phyloP scores from a whole-genome alignment of 2,329 filamentous ascomycete genomes.

The Fusarium solani-melongenae region DNA sequence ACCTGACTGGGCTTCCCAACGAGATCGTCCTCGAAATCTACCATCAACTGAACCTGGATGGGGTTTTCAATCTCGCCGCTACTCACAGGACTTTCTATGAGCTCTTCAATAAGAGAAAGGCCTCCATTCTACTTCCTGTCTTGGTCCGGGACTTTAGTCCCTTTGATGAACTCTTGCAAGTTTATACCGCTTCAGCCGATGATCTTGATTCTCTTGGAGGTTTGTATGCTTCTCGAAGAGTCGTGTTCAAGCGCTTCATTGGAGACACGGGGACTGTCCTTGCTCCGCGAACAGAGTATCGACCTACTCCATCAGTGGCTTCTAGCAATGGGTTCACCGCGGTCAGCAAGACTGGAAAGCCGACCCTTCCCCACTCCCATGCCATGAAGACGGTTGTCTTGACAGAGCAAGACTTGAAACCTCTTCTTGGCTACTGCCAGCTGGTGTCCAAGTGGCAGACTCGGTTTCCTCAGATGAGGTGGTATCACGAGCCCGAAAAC shows the following conservation, averaged over 20 bases:
- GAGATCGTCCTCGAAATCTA: slow-evolving; percentile 63
- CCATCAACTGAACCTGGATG: slow-evolving; percentile 55
- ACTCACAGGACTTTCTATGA: slow-evolving; percentile 51
- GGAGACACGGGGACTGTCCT: slow-evolving; percentile 47
- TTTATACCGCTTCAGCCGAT: slow-evolving; percentile 55
- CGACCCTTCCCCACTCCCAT: background rate
- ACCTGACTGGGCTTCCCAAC: slow-evolving; percentile 51
- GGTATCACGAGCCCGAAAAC: slow-evolving; percentile 58
- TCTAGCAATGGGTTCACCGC: slow-evolving; percentile 32
- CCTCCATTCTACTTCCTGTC: slow-evolving; percentile 55
- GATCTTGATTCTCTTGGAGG: slow-evolving; percentile 49
- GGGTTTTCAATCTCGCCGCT: slow-evolving; percentile 53
- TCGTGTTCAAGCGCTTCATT: slow-evolving; percentile 52
- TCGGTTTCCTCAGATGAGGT: slow-evolving; percentile 56
- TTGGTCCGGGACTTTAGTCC: slow-evolving; percentile 56
- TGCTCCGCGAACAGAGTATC: slow-evolving; percentile 24
- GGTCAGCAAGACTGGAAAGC: slow-evolving; percentile 37
- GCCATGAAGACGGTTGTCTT: slow-evolving; percentile 44
- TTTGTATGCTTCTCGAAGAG: slow-evolving; percentile 52
- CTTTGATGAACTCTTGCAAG: slow-evolving; percentile 58
- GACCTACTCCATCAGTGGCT: background rate
- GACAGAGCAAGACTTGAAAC: slow-evolving; percentile 47
- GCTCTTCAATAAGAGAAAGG: slow-evolving; percentile 56
- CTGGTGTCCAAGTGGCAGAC: slow-evolving; percentile 54
- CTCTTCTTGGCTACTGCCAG: slow-evolving; percentile 49